These are phyloP conservation scores for Ceratobasidium sp. DNA, from an alignment of 1,284 basidiomycete species.

Conservation along the genomic window DNA sequence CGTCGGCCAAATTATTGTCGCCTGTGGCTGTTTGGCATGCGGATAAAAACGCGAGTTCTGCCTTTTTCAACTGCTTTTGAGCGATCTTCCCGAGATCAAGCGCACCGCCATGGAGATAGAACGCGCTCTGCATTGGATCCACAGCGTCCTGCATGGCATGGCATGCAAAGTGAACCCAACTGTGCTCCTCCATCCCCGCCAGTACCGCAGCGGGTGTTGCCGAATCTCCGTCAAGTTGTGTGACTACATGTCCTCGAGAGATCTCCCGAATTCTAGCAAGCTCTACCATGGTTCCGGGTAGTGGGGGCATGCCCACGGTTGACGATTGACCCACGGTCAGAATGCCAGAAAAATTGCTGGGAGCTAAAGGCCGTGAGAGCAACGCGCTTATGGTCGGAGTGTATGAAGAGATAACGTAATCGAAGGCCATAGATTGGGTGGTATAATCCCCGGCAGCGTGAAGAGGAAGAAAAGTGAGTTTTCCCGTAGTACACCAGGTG, in stretches of 20 bases:
- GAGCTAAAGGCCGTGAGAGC: neutral
- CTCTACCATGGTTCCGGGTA: slow-evolving; percentile 13
- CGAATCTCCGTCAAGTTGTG: neutral
- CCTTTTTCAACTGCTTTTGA: neutral
- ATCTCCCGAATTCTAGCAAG: neutral
- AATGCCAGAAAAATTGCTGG: slow-evolving; percentile 12
- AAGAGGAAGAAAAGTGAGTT: slow-evolving; percentile 29
- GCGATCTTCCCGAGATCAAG: slow-evolving; percentile 3
- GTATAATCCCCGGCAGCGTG: slow-evolving; percentile 32
- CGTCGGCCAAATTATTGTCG: slow-evolving; percentile 14
- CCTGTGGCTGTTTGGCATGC: slow-evolving; percentile 38
- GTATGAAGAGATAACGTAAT: neutral
- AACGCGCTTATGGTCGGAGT: neutral
- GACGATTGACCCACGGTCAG: neutral
- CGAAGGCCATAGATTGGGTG: too few species aligned
- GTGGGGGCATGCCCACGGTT: neutral
- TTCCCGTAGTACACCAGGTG: slow-evolving; percentile 32
- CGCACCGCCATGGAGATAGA: slow-evolving; percentile 10
- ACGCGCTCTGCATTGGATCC: neutral
- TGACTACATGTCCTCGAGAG: neutral
- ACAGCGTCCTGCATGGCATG: slow-evolving; percentile 7
- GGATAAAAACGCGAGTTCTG: slow-evolving; percentile 34
- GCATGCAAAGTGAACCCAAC: slow-evolving; percentile 29
- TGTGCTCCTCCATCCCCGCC: neutral
- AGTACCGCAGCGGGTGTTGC: neutral